Evolutionary conservation across 345 rosid species (phyloP).

Genomic region (Lumnitzera littorea): DNA sequence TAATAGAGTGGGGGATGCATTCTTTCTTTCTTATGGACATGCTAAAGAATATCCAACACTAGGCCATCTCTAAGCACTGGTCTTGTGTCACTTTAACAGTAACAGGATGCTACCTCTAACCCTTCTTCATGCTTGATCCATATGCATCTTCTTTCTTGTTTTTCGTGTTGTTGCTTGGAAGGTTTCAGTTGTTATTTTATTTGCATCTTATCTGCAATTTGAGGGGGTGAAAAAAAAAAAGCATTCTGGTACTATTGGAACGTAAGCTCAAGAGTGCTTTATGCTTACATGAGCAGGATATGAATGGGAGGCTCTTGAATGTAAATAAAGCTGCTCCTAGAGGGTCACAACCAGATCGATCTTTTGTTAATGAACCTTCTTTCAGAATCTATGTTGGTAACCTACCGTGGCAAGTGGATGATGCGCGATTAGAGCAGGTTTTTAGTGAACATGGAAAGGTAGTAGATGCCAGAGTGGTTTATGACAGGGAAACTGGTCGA

Average conservation of each 20-base stretch:
- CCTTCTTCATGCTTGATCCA: no score
- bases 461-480: slow-evolving; percentile 65
- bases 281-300: slow-evolving; percentile 37
- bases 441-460: slow-evolving; percentile 96
- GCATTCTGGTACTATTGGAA: background rate
- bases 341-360: slow-evolving; percentile 63
- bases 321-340: slow-evolving; percentile 92
- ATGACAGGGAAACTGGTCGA: slow-evolving; percentile 83
- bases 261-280: slow-evolving; percentile 1
- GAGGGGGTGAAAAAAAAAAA: background rate
- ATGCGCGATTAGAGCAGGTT: slow-evolving; percentile 64
- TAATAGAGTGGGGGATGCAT: no score
- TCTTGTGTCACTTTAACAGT: no score
- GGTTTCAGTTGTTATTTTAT: no score
- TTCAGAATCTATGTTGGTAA: slow-evolving; percentile 78
- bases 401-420: slow-evolving; percentile 83
- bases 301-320: slow-evolving; percentile 65
- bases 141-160: no score
- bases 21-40: no score
- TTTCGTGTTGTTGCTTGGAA: no score
- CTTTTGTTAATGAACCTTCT: slow-evolving; percentile 45
- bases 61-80: no score
- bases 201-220: background rate
- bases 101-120: no score
- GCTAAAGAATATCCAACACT: no score